Evolutionary conservation across 2,329 filamentous ascomycete genomes (phyloP).

Genomic region (Aspergillus pseudotamarii): DNA sequence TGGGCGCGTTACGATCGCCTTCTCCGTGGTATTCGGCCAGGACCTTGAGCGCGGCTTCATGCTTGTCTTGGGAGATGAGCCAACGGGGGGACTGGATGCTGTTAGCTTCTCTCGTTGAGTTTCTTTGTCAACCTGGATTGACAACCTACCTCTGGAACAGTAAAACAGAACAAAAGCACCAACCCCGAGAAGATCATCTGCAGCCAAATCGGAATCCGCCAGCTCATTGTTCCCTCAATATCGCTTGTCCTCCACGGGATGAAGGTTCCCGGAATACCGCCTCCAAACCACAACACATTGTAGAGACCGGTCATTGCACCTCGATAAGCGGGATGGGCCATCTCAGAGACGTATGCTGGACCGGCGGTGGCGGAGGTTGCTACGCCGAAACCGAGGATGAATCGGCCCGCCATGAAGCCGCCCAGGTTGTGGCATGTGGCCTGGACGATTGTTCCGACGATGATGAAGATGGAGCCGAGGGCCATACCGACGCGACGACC

Average conservation of each 20-base stretch:
- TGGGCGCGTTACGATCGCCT: slow-evolving; percentile 38
- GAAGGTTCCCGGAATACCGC: slow-evolving; percentile 55
- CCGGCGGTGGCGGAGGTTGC: slow-evolving; percentile 30
- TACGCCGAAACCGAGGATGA: slow-evolving; percentile 36
- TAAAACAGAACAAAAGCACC: slow-evolving; percentile 53
- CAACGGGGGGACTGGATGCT: slow-evolving; percentile 60
- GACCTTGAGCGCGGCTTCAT: slow-evolving; percentile 58
- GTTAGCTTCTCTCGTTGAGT: not conserved
- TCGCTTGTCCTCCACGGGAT: slow-evolving; percentile 46
- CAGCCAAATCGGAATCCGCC: slow-evolving; percentile 63
- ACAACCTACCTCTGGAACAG: slow-evolving; percentile 47
- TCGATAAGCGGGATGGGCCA: slow-evolving; percentile 40
- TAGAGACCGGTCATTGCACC: slow-evolving; percentile 45
- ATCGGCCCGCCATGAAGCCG: slow-evolving; percentile 35
- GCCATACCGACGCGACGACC: slow-evolving; percentile 34
- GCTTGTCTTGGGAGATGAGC: slow-evolving; percentile 62
- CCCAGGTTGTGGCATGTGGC: slow-evolving; percentile 27
- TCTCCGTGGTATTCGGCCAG: slow-evolving; percentile 64
- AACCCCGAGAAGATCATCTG: slow-evolving; percentile 52
- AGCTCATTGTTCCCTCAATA: slow-evolving; percentile 51
- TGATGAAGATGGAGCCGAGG: slow-evolving; percentile 28
- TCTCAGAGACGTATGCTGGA: slow-evolving; percentile 41
- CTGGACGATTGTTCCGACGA: slow-evolving; percentile 32
- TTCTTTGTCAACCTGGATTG: not conserved
- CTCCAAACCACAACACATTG: slow-evolving; percentile 48